Evolutionary conservation across 768 basidiomycete species (phyloP).

Genomic region (Lentinula guzmanii): DNA sequence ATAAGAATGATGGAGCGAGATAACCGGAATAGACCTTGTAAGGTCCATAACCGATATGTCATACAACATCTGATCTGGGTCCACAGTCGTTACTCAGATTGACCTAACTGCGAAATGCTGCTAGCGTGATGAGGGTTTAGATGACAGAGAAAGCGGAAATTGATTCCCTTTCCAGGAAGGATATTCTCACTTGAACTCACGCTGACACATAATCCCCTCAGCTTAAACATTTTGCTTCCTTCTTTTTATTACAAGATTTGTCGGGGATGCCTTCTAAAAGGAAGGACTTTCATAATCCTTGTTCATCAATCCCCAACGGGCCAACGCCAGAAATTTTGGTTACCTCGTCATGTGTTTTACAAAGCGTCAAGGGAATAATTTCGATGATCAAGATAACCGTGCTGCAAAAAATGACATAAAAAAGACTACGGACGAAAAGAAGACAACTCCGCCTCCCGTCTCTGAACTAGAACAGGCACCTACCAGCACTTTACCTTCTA

Average conservation of each 20-base stretch:
- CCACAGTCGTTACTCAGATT: not conserved
- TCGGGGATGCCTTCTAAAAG: not conserved
- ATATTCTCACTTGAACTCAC: conserved; percentile 3
- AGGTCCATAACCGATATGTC: no score
- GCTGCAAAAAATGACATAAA: conserved; percentile 2
- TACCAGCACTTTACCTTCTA: conserved; percentile 7
- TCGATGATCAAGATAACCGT: conserved; percentile 17
- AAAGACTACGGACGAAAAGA: conserved; percentile 2
- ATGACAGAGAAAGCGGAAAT: not conserved
- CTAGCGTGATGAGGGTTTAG: not conserved
- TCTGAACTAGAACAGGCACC: conserved; percentile 13
- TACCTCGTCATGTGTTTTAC: conserved; percentile 28
- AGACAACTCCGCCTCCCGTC: conserved; percentile 2
- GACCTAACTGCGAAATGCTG: not conserved
- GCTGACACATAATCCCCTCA: not conserved
- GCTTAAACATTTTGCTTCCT: not conserved
- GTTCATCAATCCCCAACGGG: not conserved
- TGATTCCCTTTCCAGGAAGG: not conserved
- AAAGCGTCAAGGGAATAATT: conserved; percentile 27
- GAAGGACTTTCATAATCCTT: not conserved
- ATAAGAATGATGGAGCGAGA: no score
- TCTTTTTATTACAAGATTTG: not conserved
- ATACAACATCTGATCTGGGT: not conserved
- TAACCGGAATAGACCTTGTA: no score
- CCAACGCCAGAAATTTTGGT: no score